These are phyloP conservation scores for Saccharomycopsis lassenensis DNA, from an alignment of 805 yeast genomes.

Conservation along the genomic window DNA sequence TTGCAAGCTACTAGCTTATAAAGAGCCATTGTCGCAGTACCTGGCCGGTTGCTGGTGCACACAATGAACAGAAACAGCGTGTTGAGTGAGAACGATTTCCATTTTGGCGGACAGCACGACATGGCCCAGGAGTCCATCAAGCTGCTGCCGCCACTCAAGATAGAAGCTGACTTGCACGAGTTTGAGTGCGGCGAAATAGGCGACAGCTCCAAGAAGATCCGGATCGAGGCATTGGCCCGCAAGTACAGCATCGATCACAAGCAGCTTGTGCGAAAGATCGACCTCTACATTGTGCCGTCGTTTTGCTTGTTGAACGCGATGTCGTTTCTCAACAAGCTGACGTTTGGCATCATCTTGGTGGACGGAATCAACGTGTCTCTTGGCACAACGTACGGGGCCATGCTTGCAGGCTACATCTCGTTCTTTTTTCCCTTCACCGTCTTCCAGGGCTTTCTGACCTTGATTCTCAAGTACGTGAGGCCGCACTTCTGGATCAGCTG, in stretches of 20 bases:
- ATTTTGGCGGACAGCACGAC: too few relatives aligned
- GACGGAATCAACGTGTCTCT: constrained; percentile 49
- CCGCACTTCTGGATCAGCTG: constrained; percentile 55
- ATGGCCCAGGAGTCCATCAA: too few relatives aligned
- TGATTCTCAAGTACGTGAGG: constrained; percentile 40
- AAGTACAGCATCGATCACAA: constrained; percentile 38
- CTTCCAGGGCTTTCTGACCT: constrained; percentile 51
- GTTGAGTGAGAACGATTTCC: too few relatives aligned
- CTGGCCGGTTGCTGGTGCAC: too few relatives aligned
- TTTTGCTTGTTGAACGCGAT: constrained; percentile 57
- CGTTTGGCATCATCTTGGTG: constrained; percentile 59
- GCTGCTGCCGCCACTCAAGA: too few relatives aligned
- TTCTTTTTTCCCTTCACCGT: constrained; percentile 58
- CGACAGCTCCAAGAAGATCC: too few relatives aligned
- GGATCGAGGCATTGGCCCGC: constrained; percentile 26
- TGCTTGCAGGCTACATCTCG: constrained; percentile 51
- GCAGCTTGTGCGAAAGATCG: constrained; percentile 49
- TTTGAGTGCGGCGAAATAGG: too few relatives aligned
- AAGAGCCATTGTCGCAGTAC: too few relatives aligned
- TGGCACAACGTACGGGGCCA: constrained; percentile 43
- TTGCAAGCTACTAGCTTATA: too few relatives aligned
- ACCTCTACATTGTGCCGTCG: constrained; percentile 54
- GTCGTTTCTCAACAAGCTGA: constrained; percentile 63
- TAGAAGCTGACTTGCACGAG: too few relatives aligned
- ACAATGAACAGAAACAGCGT: too few relatives aligned